Evolutionary conservation across 1,284 basidiomycete genomes (phyloP).

Genomic region (Sanguinoderma infundibulare): DNA sequence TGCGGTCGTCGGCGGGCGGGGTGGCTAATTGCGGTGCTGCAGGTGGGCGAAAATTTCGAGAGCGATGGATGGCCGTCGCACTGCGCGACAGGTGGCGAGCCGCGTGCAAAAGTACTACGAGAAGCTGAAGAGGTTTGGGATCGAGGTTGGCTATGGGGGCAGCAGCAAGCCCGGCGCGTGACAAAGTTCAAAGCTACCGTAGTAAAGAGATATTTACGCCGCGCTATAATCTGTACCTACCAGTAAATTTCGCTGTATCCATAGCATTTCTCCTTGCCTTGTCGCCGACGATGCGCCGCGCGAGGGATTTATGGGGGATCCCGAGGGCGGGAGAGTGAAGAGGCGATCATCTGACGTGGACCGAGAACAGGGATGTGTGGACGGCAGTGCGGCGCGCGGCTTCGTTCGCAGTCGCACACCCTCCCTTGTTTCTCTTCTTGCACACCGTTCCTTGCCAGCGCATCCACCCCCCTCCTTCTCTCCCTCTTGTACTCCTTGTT

Average conservation of each 20-base stretch:
- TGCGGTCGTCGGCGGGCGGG: background rate
- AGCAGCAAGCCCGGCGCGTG: conserved; percentile 19
- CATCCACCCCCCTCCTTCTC: conserved; percentile 6
- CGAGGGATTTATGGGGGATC: background rate
- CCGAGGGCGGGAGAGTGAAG: background rate
- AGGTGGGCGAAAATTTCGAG: conserved; percentile 82
- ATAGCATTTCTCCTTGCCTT: conserved; percentile 8
- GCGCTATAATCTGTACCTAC: background rate
- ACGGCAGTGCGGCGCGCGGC: background rate
- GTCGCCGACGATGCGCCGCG: conserved; percentile 20
- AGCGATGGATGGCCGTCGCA: conserved; percentile 76
- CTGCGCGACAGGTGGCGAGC: conserved; percentile 82
- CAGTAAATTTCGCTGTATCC: conserved; percentile 10
- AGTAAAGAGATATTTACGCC: background rate
- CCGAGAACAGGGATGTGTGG: conserved; percentile 19
- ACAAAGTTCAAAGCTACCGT: background rate
- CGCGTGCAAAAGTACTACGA: conserved; percentile 86
- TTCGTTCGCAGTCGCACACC: conserved; percentile 2
- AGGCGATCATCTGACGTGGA: conserved; percentile 26
- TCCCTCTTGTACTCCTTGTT: background rate
- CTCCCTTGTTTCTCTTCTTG: background rate
- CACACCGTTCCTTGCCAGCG: conserved; percentile 20
- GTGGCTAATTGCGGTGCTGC: conserved; percentile 3
- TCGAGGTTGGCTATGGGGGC: conserved; percentile 35
- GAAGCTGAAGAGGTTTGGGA: conserved; percentile 76